phyloP scores from a whole-genome alignment of 768 basidiomycete species.

The Lactarius akahatsu region DNA sequence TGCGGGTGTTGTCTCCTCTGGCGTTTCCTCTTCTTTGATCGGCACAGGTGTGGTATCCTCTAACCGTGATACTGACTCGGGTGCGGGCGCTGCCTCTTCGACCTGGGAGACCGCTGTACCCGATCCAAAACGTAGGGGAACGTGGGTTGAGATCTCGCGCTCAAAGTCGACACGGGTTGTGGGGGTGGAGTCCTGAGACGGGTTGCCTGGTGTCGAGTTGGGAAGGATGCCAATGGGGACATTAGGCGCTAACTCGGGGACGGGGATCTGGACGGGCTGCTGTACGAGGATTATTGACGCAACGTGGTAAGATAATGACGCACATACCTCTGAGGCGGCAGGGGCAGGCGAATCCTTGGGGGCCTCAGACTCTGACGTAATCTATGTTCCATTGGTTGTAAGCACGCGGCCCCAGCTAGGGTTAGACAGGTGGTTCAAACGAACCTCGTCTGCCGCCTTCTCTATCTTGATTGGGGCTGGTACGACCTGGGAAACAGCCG shows the following conservation, averaged over 20 bases:
- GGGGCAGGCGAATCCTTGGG: not conserved
- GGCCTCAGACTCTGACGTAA: conserved; percentile 6
- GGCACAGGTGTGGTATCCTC: conserved; percentile 2
- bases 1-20: conserved; percentile 3
- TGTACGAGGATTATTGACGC: not conserved
- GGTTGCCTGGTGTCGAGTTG: not conserved
- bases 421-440: not conserved
- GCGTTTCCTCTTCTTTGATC: conserved; percentile 3
- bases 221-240: not conserved
- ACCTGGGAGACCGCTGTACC: not conserved
- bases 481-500: conserved; percentile 13
- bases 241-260: not conserved
- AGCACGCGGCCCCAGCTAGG: not conserved
- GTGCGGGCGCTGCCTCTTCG: conserved; percentile 3
- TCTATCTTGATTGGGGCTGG: conserved; percentile 19
- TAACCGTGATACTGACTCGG: conserved; percentile 3
- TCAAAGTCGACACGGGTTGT: not conserved
- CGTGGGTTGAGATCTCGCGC: conserved; percentile 22
- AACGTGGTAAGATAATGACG: not conserved
- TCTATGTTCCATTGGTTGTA: not conserved
- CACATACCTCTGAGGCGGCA: conserved; percentile 1
- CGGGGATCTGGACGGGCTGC: not conserved
- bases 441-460: conserved; percentile 15
- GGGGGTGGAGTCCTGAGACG: not conserved
- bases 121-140: not conserved